These are phyloP conservation scores for Ramichloridium luteum DNA, from an alignment of 2,329 filamentous ascomycete genomes.

Conservation along the genomic window DNA sequence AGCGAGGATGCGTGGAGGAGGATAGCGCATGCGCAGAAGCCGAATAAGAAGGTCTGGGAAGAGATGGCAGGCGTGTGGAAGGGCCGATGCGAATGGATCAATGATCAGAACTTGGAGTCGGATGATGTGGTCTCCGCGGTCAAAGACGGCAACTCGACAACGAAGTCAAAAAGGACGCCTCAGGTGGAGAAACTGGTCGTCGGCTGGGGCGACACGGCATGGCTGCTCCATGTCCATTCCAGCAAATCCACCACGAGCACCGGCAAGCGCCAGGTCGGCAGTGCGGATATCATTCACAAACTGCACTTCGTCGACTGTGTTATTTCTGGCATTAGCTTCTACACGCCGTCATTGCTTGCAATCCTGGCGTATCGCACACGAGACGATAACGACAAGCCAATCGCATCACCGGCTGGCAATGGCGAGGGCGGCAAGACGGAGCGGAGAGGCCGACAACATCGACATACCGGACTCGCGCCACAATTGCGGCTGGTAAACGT, in stretches of 20 bases:
- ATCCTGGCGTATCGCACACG: constrained; percentile 81
- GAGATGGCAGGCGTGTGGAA: constrained; percentile 97
- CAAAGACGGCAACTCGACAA: constrained; percentile 17
- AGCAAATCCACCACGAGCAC: constrained; percentile 56
- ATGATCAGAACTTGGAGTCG: constrained; percentile 64
- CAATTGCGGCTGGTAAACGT: constrained; percentile 88
- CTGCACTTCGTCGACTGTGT: constrained; percentile 88
- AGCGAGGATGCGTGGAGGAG: constrained; percentile 84
- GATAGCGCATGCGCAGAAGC: constrained; percentile 82
- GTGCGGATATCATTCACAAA: constrained; percentile 83
- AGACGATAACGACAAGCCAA: constrained; percentile 52
- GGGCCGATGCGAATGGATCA: constrained; percentile 82
- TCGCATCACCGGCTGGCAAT: constrained; percentile 28
- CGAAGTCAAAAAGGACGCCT: constrained; percentile 16
- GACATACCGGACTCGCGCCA: constrained; percentile 69
- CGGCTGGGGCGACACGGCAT: constrained; percentile 91
- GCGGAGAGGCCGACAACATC: constrained; percentile 52
- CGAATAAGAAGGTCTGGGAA: constrained; percentile 78
- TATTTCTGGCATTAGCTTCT: constrained; percentile 91
- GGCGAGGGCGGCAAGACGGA: constrained; percentile 41
- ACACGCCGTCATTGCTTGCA: constrained; percentile 81
- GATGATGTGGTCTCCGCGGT: constrained; percentile 44
- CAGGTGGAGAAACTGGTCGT: constrained; percentile 66
- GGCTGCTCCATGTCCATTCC: constrained; percentile 77
- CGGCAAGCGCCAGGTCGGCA: constrained; percentile 60